A percentile compares a stretch with the other conserved stretches of the same genome.
These are phyloP conservation scores for Ceratobasidium papillatum DNA, from an alignment of 1,284 basidiomycete genomes.

Conservation along the genomic window DNA sequence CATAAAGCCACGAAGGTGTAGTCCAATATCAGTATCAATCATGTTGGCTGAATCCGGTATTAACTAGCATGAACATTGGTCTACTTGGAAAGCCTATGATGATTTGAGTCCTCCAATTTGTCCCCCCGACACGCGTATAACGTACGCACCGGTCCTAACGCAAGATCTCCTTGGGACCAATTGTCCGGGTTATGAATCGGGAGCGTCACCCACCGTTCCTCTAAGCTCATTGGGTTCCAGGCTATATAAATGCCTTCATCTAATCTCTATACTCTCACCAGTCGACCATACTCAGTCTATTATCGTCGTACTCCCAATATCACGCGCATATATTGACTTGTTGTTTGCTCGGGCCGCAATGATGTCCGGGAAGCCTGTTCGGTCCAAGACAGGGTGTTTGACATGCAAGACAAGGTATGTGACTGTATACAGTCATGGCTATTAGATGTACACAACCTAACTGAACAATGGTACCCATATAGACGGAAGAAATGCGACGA, in stretches of 20 bases:
- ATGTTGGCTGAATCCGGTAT: neutral
- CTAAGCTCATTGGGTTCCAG: neutral
- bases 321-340: neutral
- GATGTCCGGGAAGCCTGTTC: slow-evolving; percentile 19
- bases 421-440: too few species aligned
- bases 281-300: neutral
- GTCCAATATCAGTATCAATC: neutral
- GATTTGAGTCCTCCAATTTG: neutral
- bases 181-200: neutral
- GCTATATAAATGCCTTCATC: neutral
- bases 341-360: neutral
- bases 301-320: neutral
- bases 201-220: neutral
- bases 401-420: slow-evolving; percentile 35
- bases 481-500: slow-evolving; percentile 36
- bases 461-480: neutral
- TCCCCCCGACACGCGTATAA: neutral
- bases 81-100: neutral
- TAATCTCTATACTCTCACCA: neutral
- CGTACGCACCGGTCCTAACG: neutral
- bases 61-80: neutral
- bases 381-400: slow-evolving; percentile 34
- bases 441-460: neutral
- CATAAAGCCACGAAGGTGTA: neutral
- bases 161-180: neutral